These are phyloP conservation scores for Calonectria montana DNA, from an alignment of 2,329 filamentous ascomycete species.

Conservation along the genomic window DNA sequence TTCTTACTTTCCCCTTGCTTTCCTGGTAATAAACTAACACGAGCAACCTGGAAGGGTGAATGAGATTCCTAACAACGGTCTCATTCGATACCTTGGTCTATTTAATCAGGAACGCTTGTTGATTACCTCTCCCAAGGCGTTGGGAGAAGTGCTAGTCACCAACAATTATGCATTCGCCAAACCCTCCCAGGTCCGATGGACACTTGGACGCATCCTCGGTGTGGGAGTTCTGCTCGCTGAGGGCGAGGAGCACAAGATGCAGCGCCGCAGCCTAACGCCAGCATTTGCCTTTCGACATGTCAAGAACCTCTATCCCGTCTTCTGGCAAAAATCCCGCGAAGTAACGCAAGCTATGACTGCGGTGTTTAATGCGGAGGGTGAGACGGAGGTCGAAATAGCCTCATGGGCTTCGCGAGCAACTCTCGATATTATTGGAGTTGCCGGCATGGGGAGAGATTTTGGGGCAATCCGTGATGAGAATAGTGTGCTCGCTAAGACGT, in stretches of 20 bases:
- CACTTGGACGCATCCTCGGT: conserved; percentile 74
- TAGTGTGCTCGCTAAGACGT: conserved; percentile 69
- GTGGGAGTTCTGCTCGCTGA: conserved; percentile 83
- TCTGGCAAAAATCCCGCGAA: conserved; percentile 83
- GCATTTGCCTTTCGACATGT: conserved; percentile 89
- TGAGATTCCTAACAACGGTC: conserved; percentile 72
- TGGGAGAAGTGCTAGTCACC: conserved; percentile 77
- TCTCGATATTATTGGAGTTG: conserved; percentile 80
- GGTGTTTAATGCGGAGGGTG: conserved; percentile 44
- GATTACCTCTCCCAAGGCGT: conserved; percentile 69
- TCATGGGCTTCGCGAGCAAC: conserved; percentile 75
- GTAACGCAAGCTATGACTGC: conserved; percentile 71
- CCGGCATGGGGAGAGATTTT: conserved; percentile 79
- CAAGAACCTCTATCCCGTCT: conserved; percentile 85
- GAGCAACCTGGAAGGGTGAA: conserved; percentile 62
- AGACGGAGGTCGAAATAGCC: conserved; percentile 65
- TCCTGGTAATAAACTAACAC: conserved; percentile 18
- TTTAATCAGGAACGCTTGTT: conserved; percentile 74
- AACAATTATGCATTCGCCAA: conserved; percentile 79
- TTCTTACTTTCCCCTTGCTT: background rate
- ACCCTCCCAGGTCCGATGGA: conserved; percentile 63
- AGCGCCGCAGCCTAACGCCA: conserved; percentile 82
- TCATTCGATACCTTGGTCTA: conserved; percentile 74
- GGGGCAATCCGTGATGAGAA: conserved; percentile 70
- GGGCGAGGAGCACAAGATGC: conserved; percentile 88